phyloP scores from a whole-genome alignment of 805 yeast species.

The Myxozyma lipomycoides region DNA sequence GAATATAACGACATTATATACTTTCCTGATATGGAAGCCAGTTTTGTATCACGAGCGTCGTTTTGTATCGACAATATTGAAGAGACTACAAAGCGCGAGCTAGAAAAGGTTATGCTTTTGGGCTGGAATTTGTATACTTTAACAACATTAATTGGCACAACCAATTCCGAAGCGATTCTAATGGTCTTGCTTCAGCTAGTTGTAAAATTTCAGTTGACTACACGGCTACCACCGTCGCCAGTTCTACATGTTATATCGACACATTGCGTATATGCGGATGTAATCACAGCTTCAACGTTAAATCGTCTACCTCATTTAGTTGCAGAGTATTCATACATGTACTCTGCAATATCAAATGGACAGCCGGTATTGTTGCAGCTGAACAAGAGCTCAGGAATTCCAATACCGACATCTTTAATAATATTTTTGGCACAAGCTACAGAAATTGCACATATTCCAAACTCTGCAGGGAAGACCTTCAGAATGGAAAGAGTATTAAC shows the following conservation, averaged over 20 bases:
- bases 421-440: neutral
- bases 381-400: neutral
- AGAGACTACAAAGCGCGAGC: neutral
- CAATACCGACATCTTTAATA: neutral
- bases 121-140: constrained; percentile 21
- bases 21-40: neutral
- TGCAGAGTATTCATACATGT: neutral
- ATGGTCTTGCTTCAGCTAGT: neutral
- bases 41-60: neutral
- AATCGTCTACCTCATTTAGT: neutral
- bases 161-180: neutral
- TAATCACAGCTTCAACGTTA: neutral
- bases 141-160: neutral
- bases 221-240: neutral
- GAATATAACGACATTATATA: constrained; percentile 2
- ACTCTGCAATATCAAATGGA: neutral
- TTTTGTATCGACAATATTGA: neutral
- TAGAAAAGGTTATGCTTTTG: constrained; percentile 11
- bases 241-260: neutral
- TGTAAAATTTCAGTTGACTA: neutral
- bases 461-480: neutral
- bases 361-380: neutral
- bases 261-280: neutral
- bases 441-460: neutral
- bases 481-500: neutral